Conservation (phyloP, 768 basidiomycete genomes). For the Sporobolomyces phaffii region DNA sequence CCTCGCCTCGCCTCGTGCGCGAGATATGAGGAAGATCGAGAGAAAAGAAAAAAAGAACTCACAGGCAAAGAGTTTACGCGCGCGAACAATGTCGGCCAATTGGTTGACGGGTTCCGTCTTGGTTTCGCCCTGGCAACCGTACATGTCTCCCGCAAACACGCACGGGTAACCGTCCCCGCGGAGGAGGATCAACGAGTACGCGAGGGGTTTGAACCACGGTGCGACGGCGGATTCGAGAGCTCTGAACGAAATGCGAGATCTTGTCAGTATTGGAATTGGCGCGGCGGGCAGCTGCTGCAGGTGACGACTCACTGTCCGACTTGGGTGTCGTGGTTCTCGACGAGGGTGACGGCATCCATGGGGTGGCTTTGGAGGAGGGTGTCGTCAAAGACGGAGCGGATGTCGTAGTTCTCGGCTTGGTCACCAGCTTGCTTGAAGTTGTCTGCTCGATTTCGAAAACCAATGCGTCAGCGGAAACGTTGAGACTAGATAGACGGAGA, state of each 20-base stretch:
- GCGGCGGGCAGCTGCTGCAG: too few species aligned
- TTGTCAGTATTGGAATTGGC: slow-evolving; percentile 36
- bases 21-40: too few species aligned
- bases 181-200: slow-evolving; percentile 50
- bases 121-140: slow-evolving; percentile 46
- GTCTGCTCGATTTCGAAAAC: slow-evolving; percentile 23
- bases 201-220: slow-evolving; percentile 49
- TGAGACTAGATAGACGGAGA: too few species aligned
- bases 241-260: slow-evolving; percentile 42
- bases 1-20: too few species aligned
- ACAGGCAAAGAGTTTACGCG: slow-evolving; percentile 34
- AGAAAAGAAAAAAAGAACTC: neutral
- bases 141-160: slow-evolving; percentile 48
- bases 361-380: slow-evolving; percentile 48
- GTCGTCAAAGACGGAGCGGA: slow-evolving; percentile 49
- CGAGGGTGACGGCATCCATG: slow-evolving; percentile 49
- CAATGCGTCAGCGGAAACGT: neutral
- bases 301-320: too few species aligned
- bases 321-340: slow-evolving; percentile 25
- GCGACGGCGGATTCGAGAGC: slow-evolving; percentile 49
- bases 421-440: slow-evolving; percentile 48
- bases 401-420: slow-evolving; percentile 45
- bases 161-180: slow-evolving; percentile 49
- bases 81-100: slow-evolving; percentile 47
- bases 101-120: slow-evolving; percentile 45